A percentile compares a stretch with the other conserved stretches of the same genome.
Evolutionary conservation across 768 basidiomycete species (phyloP).

Genomic region (Galerina sulciceps): DNA sequence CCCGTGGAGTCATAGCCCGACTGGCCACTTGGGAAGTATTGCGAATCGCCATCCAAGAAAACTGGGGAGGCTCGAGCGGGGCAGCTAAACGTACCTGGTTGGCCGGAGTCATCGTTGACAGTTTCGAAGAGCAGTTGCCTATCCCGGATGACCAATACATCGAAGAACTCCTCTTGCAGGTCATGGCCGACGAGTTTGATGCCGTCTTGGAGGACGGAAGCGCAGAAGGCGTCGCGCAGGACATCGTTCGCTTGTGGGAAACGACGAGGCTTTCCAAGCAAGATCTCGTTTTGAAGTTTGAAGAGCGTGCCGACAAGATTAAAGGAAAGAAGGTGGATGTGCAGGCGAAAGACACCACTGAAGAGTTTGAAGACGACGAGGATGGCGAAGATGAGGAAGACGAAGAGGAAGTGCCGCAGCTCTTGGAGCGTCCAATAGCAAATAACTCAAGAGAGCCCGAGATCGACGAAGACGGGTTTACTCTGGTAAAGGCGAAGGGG

Average conservation of each 20-base stretch:
- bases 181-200: slow-evolving; percentile 90
- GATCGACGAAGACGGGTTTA: slow-evolving; percentile 94
- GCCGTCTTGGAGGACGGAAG: slow-evolving; percentile 85
- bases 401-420: slow-evolving; percentile 53
- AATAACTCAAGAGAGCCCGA: slow-evolving; percentile 51
- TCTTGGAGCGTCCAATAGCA: slow-evolving; percentile 44
- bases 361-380: slow-evolving; percentile 49
- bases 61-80: slow-evolving; percentile 84
- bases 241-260: slow-evolving; percentile 74
- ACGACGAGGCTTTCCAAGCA: slow-evolving; percentile 48
- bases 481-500: slow-evolving; percentile 67
- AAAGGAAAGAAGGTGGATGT: slow-evolving; percentile 59
- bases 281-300: slow-evolving; percentile 60
- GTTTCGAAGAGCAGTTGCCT: slow-evolving; percentile 63
- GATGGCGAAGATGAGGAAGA: slow-evolving; percentile 52
- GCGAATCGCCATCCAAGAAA: slow-evolving; percentile 81
- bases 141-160: slow-evolving; percentile 73
- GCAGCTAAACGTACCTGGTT: slow-evolving; percentile 82
- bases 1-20: slow-evolving; percentile 83
- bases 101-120: slow-evolving; percentile 78
- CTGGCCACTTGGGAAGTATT: slow-evolving; percentile 86
- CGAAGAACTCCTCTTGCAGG: slow-evolving; percentile 80
- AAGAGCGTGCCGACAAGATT: slow-evolving; percentile 61
- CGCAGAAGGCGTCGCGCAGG: slow-evolving; percentile 70
- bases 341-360: slow-evolving; percentile 46